Percentiles rank a stretch among this genome's conserved stretches.
These are phyloP conservation scores for Alternaria tenuissima DNA, from an alignment of 2,329 filamentous ascomycete species.

Conservation along the genomic window DNA sequence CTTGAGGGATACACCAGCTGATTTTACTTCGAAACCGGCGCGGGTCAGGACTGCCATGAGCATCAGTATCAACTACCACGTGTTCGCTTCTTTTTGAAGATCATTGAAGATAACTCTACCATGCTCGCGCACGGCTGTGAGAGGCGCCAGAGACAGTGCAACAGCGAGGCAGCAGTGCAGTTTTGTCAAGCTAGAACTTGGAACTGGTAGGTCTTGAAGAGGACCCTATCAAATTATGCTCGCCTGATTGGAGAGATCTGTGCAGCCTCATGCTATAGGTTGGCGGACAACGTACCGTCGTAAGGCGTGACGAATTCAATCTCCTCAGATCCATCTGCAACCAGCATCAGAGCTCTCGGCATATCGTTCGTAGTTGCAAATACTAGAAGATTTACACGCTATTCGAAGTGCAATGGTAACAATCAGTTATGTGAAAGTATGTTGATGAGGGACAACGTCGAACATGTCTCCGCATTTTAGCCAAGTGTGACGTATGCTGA, in stretches of 20 bases:
- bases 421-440: not conserved
- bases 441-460: not conserved
- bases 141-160: not conserved
- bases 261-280: not conserved
- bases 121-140: not conserved
- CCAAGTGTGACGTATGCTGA: conserved; percentile 19
- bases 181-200: too few species aligned
- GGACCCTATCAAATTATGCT: too few species aligned
- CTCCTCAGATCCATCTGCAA: conserved; percentile 53
- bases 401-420: not conserved
- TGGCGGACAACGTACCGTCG: conserved; percentile 39
- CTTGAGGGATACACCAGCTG: conserved; percentile 47
- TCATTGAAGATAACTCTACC: too few species aligned
- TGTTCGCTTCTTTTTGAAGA: too few species aligned
- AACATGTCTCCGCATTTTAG: not conserved
- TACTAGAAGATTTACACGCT: not conserved
- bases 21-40: conserved; percentile 49
- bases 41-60: conserved; percentile 45
- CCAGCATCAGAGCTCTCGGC: conserved; percentile 49
- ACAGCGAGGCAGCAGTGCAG: too few species aligned
- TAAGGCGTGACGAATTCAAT: conserved; percentile 54
- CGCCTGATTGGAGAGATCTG: not conserved
- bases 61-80: not conserved
- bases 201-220: too few species aligned
- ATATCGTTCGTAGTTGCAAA: conserved; percentile 15